These are phyloP conservation scores for Colletotrichum tropicicola DNA, from an alignment of 2,329 filamentous ascomycete species.

Conservation along the genomic window DNA sequence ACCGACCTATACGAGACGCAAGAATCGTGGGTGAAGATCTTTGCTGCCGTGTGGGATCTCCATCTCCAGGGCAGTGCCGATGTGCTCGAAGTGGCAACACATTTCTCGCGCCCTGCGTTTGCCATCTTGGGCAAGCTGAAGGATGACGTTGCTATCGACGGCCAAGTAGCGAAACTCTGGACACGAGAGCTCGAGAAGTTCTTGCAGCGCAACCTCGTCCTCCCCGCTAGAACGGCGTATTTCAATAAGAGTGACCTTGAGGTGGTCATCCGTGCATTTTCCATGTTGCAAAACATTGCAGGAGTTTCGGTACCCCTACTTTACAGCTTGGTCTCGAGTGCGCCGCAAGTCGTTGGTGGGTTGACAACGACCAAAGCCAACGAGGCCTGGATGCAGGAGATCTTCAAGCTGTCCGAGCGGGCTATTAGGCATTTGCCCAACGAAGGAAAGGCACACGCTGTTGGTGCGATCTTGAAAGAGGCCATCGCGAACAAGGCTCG, in stretches of 20 bases:
- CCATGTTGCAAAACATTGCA: slow-evolving; percentile 44
- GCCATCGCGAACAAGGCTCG: slow-evolving; percentile 39
- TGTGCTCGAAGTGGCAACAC: slow-evolving; percentile 55
- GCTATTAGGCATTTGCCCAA: slow-evolving; percentile 34
- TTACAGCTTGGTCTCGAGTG: slow-evolving; percentile 50
- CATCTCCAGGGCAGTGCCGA: slow-evolving; percentile 61
- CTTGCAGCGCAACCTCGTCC: slow-evolving; percentile 59
- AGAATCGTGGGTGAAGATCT: slow-evolving; percentile 56
- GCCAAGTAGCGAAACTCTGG: slow-evolving; percentile 50
- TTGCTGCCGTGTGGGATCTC: slow-evolving; percentile 60
- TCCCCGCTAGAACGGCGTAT: slow-evolving; percentile 59
- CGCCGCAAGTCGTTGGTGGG: slow-evolving; percentile 41
- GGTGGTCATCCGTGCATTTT: slow-evolving; percentile 50
- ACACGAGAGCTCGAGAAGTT: slow-evolving; percentile 55
- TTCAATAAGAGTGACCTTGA: slow-evolving; percentile 51
- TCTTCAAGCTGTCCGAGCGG: slow-evolving; percentile 43
- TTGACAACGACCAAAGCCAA: slow-evolving; percentile 47
- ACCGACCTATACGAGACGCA: slow-evolving; percentile 46
- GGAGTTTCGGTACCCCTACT: slow-evolving; percentile 52
- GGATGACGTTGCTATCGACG: slow-evolving; percentile 34
- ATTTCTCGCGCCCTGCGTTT: slow-evolving; percentile 51
- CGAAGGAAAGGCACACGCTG: slow-evolving; percentile 33
- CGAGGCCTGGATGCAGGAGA: slow-evolving; percentile 50
- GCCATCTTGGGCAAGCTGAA: slow-evolving; percentile 52
- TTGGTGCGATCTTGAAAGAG: slow-evolving; percentile 42